Conservation (phyloP, 306 rosid species). For the Canavalia ensiformis region DNA sequence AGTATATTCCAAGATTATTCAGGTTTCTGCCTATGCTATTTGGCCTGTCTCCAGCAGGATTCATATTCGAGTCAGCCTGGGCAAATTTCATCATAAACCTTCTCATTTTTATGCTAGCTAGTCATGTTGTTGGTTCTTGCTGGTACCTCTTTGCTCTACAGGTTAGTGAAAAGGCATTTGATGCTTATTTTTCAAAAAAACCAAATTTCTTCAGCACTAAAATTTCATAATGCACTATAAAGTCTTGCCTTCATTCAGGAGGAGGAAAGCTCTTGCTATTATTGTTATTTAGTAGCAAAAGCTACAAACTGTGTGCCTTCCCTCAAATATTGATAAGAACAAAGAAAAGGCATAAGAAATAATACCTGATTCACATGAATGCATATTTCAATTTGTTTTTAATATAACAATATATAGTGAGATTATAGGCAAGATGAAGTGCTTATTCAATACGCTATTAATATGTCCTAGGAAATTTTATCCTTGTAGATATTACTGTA, state of each 20-base stretch:
- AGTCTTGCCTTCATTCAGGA: neutral
- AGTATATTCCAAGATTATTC: conserved; percentile 76
- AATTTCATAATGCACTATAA: neutral
- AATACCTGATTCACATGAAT: conserved; percentile 8
- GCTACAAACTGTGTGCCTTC: neutral
- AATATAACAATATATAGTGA: neutral
- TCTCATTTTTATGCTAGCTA: conserved; percentile 71
- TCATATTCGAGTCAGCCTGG: conserved; percentile 92
- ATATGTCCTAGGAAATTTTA: neutral
- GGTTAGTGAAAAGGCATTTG: conserved; percentile 56
- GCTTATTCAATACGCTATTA: neutral
- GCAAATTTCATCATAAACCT: conserved; percentile 82
- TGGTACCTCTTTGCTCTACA: conserved; percentile 93
- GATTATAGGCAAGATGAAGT: neutral
- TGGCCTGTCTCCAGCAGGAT: conserved; percentile 78
- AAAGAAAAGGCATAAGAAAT: neutral
- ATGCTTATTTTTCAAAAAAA: neutral
- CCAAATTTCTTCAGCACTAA: neutral
- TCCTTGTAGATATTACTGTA: conserved; percentile 12
- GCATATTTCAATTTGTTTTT: conserved; percentile 15
- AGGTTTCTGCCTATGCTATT: conserved; percentile 76
- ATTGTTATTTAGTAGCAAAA: neutral
- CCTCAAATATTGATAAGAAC: neutral
- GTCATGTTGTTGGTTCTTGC: conserved; percentile 80
- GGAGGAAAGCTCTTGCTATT: neutral